Evolutionary conservation across 2,329 filamentous ascomycete genomes (phyloP), one percentile per base, ranked within the genome.

Genomic region (Teratosphaeria gauchensis): DNA sequence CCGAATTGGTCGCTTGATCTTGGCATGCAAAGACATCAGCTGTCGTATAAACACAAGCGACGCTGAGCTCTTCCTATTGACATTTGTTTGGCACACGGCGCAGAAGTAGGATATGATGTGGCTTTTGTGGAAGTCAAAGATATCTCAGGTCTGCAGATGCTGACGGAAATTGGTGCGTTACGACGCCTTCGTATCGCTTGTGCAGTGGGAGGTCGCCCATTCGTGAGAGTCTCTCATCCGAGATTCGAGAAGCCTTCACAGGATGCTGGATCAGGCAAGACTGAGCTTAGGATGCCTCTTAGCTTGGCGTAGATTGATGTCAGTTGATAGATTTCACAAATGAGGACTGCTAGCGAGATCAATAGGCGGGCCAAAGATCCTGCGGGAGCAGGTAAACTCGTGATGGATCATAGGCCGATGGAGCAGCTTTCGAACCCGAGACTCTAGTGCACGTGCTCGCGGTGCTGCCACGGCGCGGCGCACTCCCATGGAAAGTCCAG

Each of bases 151-250:
- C 90, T 87, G 58, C 83, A 85, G 54, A 92, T 77, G 60, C 85
- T 89, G 64, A 91, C 78, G 65, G 24, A 91, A 87, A 64, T 88
- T 84, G 0, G 89, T 89, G 65, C 88, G 89, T 82, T 32, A 92
- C 84, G 0, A 92, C 73, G 3, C 84, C 83, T 2, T 89, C 89
- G 35, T 86, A 76, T 65, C 83, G 83, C 74, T 84, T 80, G 74
- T 92, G 89, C 1, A 82, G 74, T 33, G 82, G 71, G 64, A 68
- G 55, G 54, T 68, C 8, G 85, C 87, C 19, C 24, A 28, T 79
- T 67, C 64, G 53, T 67, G 66, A 28, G 64, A 62, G 76, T 12
- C 86, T 80, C 72, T n/a, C 89, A 77, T 87, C 87, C 91, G 51
- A 88, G 73, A 65, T 85, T 86, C 56, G 32, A 64, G 51, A 6